These are phyloP conservation scores for Calocybe gangraenosa DNA, from an alignment of 768 basidiomycete species.

Conservation along the genomic window DNA sequence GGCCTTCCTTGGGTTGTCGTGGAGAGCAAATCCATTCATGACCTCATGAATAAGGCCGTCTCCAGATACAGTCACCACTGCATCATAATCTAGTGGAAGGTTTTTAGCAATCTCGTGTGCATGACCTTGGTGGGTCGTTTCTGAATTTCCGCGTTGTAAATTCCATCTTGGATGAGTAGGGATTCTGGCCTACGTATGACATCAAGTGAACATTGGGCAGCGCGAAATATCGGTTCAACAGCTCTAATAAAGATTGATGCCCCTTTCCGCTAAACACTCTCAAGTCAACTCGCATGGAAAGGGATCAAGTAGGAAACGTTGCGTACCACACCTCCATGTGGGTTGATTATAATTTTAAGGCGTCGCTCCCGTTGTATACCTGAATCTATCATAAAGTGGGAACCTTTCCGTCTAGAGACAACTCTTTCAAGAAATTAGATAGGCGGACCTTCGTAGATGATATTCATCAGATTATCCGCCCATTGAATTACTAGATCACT, in stretches of 20 bases:
- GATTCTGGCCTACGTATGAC: conserved; percentile 49
- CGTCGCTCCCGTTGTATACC: conserved; percentile 52
- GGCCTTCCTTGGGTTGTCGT: conserved; percentile 53
- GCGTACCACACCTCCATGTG: conserved; percentile 72
- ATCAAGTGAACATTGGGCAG: conserved; percentile 61
- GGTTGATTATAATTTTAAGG: conserved; percentile 75
- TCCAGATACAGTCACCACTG: conserved; percentile 72
- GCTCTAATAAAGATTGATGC: conserved; percentile 45
- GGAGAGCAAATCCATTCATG: conserved; percentile 75
- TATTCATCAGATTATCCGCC: conserved; percentile 48
- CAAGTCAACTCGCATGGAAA: conserved; percentile 4
- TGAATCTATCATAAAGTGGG: conserved; percentile 21
- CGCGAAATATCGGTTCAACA: conserved; percentile 69
- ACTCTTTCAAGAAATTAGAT: conserved; percentile 1
- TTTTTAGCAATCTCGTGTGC: conserved; percentile 60
- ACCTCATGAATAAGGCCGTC: conserved; percentile 85
- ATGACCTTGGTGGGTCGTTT: conserved; percentile 60
- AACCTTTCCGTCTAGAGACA: no score
- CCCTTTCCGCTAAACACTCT: conserved; percentile 59
- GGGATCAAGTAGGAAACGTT: neutral
- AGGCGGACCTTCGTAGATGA: conserved; percentile 58
- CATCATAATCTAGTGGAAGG: conserved; percentile 61
- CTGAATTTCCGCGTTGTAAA: conserved; percentile 30
- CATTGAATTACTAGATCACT: conserved; percentile 39
- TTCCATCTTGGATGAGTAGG: neutral